Conservation (phyloP, 2,329 filamentous ascomycete species). For the Pseudogymnoascus sp. region DNA sequence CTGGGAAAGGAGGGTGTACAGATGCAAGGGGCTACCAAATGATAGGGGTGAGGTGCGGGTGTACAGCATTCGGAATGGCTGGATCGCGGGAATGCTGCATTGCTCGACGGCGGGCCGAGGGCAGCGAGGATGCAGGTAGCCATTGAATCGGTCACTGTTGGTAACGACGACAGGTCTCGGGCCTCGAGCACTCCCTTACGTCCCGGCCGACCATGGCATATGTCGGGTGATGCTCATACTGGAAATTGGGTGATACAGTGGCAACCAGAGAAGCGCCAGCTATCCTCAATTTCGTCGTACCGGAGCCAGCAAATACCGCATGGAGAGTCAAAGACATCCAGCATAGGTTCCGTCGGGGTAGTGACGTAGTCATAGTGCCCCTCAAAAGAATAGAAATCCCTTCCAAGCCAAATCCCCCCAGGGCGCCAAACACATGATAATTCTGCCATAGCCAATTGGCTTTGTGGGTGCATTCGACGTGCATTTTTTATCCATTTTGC, state of each 20-base stretch:
- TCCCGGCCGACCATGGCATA: background rate
- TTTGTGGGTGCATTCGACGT: background rate
- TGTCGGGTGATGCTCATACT: background rate
- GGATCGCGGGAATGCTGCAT: background rate
- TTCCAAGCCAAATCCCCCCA: background rate
- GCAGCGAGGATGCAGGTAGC: background rate
- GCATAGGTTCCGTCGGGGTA: background rate
- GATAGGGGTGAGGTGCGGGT: background rate
- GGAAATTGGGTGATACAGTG: background rate
- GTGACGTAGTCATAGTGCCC: background rate
- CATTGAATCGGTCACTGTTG: background rate
- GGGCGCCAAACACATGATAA: background rate
- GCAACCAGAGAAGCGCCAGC: background rate
- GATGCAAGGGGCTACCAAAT: background rate
- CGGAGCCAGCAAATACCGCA: background rate
- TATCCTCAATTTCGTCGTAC: background rate
- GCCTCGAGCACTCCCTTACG: background rate
- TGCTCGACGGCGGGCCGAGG: background rate
- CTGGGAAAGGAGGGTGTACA: background rate
- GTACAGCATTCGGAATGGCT: background rate
- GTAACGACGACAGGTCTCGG: background rate
- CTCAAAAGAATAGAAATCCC: background rate
- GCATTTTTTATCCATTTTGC: background rate
- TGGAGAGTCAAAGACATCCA: background rate
- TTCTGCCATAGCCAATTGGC: background rate